Base-by-base conservation (phyloP, 495 filamentous ascomycete genomes). In the Lasiosphaeris hirsuta region DNA sequence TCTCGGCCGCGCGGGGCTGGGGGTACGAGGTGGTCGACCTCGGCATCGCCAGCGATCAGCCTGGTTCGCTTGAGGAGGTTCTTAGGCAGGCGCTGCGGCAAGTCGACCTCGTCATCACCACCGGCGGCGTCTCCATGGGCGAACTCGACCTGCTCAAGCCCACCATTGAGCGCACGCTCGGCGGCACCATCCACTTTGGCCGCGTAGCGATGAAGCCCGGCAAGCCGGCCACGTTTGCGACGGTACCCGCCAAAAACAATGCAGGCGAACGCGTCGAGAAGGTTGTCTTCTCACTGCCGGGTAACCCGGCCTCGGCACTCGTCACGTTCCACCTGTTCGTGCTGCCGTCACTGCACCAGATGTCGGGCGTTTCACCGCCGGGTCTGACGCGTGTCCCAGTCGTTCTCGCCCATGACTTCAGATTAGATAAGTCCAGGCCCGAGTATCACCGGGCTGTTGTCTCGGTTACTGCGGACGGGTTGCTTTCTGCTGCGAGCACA, bases 81-180 rank as follows among this genome's bases (percentile, higher is more conserved):
- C 79, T 98, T 10, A 83, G 90, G 6, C 78, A 81, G 59, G 90
- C 89, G 15, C 69, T 97, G 45, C 81, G 86, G 18, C 75, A 77
- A 38, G 84, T 86, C 19, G 92, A 97, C 63, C 79, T 97, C 23
- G 80, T 97, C 48, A 85, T 99, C 61, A 97, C 95, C 10, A 92
- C 89, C 0, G 94, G 94, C 35, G 95, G 94, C 15, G 94, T 97
- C 17, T 96, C 91, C 11, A 99, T 99, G 94, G 94, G 94, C 58
- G 94, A 99, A 73, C 84, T 96, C 0, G 94, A 99, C 67, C 85
- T 99, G 34, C 85, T 99, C 47, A 99, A 99, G 71, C 94, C 95
- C 1, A 97, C 92, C 4, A 90, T 99, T 66, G 94, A 97, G 75
- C 86, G 92, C 51, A 79, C 84, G 2, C 82, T 97, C 5, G 89